Base-by-base conservation (phyloP, 192 early-diverging fungal species). In the Hyaloraphidium curvatum region DNA sequence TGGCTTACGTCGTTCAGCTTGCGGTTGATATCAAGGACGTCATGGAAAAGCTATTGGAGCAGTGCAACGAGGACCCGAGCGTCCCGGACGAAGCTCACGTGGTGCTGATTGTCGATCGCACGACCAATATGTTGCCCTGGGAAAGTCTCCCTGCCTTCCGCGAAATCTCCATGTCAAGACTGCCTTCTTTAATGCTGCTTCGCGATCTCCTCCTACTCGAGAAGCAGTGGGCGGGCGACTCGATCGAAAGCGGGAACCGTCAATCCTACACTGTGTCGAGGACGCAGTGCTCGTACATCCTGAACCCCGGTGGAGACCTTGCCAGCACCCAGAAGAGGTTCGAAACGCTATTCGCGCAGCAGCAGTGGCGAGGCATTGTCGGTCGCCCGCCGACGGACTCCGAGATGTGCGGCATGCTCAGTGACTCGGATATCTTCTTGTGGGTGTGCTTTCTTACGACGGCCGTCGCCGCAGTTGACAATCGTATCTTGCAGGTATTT, bases 301-400 rank as follows among this genome's bases (percentile, higher is more conserved):
- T 99, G 17, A 99, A 99, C 68, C 95, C 95, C 0, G 78, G 73
- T 21, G 81, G 79, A 16, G 91, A 99, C 58, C 62, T 99, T 54
- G 66, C 62, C 35, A 68, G 72, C 39, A 99, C 95, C 1, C 82
- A 96, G 62, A 52, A 71, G 0, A 72, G 73, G 52, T 95, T 96
- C 69, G 68, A 74, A 55, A 22, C 53, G 3, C 58, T 65, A 37
- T 62, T 87, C 17, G 28, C 72, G 40, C 9, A 17, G 54, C 22
- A 13, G 48, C 13, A 61, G 52, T 98, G 88, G 89, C 57, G 71
- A 14, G 92, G 92, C 0, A 50, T 81, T 3, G 66, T 81, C 39
- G 82, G 83, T 0, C 57, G 69, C 0, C 59, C 67, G 2, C 95
- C 92, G 0, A 61, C 72, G 54, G 76, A 80, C 48, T 52, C 70